Percentiles rank a stretch among this genome's conserved stretches.
Evolutionary conservation across 2,329 filamentous ascomycete genomes (phyloP).

Genomic region (Paramyrothecium sp.): DNA sequence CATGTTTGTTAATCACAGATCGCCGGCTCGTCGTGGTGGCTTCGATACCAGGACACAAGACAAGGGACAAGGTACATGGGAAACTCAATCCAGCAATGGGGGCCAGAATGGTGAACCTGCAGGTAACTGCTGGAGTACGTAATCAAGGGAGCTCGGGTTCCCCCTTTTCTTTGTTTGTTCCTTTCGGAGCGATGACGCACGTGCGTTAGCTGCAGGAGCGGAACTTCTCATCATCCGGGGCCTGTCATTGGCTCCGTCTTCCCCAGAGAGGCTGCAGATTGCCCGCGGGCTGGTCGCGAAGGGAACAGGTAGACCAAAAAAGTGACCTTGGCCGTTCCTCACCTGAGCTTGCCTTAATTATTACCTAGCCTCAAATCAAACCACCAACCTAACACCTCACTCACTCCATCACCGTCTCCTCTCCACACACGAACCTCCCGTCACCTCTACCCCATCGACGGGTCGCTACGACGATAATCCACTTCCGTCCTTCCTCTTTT

Average conservation of each 20-base stretch:
- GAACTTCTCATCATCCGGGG: conserved; percentile 14
- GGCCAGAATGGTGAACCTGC: neutral
- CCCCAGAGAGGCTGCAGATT: conserved; percentile 4
- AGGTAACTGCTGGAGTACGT: neutral
- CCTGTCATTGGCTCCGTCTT: conserved; percentile 13
- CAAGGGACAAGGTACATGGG: too few species aligned
- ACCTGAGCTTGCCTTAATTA: neutral
- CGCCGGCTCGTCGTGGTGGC: too few species aligned
- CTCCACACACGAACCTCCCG: conserved; percentile 18
- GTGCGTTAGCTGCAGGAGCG: conserved; percentile 9
- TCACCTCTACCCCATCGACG: conserved; percentile 20
- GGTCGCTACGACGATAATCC: conserved; percentile 13
- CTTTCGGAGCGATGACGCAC: neutral
- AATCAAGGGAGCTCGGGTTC: neutral
- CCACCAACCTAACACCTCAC: conserved; percentile 16
- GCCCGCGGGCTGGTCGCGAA: conserved; percentile 10
- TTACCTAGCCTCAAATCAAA: conserved; percentile 11
- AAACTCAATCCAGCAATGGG: too few species aligned
- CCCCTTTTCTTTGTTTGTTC: neutral
- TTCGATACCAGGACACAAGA: too few species aligned
- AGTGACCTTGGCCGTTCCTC: conserved; percentile 15
- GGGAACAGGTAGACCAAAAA: conserved; percentile 31
- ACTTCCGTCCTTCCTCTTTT: conserved; percentile 8
- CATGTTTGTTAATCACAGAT: too few species aligned
- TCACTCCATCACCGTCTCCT: conserved; percentile 13